Conservation (phyloP, 1,284 basidiomycete species). For the Mycena sp. region DNA sequence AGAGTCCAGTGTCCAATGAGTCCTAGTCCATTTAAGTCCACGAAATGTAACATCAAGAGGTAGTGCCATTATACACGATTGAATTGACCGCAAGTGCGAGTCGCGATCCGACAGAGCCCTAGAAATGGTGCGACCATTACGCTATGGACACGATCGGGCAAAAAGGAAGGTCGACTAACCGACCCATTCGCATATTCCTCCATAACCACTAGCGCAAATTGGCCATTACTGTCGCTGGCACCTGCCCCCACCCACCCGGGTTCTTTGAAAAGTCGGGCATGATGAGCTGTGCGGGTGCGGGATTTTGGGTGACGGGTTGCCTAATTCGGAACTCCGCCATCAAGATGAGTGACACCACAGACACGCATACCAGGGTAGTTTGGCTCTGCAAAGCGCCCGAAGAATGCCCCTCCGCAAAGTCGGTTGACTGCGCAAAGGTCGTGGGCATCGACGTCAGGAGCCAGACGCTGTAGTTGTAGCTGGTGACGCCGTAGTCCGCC, state of each 20-base stretch:
- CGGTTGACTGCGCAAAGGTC: slow-evolving; percentile 35
- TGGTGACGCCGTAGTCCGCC: slow-evolving; percentile 52
- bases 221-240: slow-evolving; percentile 41
- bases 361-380: slow-evolving; percentile 49
- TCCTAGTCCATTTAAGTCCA: too few species aligned
- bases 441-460: slow-evolving; percentile 40
- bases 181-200: slow-evolving; percentile 56
- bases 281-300: slow-evolving; percentile 50
- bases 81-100: too few species aligned
- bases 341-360: slow-evolving; percentile 31
- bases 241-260: slow-evolving; percentile 53
- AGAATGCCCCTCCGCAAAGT: slow-evolving; percentile 48
- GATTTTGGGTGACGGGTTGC: slow-evolving; percentile 49
- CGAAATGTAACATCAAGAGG: too few species aligned
- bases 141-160: background rate
- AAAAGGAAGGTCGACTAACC: background rate
- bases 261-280: slow-evolving; percentile 60
- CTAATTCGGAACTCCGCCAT: slow-evolving; percentile 27
- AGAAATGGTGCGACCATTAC: background rate
- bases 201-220: slow-evolving; percentile 52
- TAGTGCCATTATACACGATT: too few species aligned
- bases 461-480: slow-evolving; percentile 52
- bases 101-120: slow-evolving; percentile 23
- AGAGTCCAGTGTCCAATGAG: too few species aligned
- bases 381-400: slow-evolving; percentile 49